phyloP scores from a whole-genome alignment of 2,329 filamentous ascomycete genomes.

The Aspergillus ustus region DNA sequence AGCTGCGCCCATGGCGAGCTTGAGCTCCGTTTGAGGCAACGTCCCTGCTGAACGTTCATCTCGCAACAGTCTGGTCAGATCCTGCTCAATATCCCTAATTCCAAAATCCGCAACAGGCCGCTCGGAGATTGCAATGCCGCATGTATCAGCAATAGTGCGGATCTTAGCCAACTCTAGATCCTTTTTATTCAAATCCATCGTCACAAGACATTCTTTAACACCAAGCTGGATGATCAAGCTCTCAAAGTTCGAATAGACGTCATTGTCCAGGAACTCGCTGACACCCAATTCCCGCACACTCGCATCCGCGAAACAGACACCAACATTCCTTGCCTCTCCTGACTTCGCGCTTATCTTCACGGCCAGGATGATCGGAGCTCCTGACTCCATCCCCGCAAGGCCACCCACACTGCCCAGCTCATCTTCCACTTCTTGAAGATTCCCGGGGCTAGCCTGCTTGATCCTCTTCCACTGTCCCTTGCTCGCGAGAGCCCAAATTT shows the following conservation, averaged over 20 bases:
- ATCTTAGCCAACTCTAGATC: slow-evolving; percentile 89
- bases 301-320: slow-evolving; percentile 97
- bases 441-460: slow-evolving; percentile 93
- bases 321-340: slow-evolving; percentile 80
- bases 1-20: slow-evolving; percentile 93
- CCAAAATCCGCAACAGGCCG: slow-evolving; percentile 77
- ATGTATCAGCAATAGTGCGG: slow-evolving; percentile 86
- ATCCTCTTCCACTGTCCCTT: slow-evolving; percentile 85
- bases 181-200: slow-evolving; percentile 76
- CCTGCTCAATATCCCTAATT: slow-evolving; percentile 92
- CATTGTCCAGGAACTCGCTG: slow-evolving; percentile 98
- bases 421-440: slow-evolving; percentile 95
- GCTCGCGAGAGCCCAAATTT: slow-evolving; percentile 80
- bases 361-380: slow-evolving; percentile 87
- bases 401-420: slow-evolving; percentile 70
- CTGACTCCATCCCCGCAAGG: slow-evolving; percentile 69
- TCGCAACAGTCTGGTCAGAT: slow-evolving; percentile 82
- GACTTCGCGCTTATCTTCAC: slow-evolving; percentile 93
- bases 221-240: slow-evolving; percentile 94
- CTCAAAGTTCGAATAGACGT: slow-evolving; percentile 97
- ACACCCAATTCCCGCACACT: slow-evolving; percentile 94
- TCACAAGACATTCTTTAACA: slow-evolving; percentile 90
- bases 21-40: slow-evolving; percentile 87
- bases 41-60: slow-evolving; percentile 78
- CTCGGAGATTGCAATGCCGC: slow-evolving; percentile 87